Conservation (phyloP, 2,329 filamentous ascomycete species). For the Aureobasidium lini region DNA sequence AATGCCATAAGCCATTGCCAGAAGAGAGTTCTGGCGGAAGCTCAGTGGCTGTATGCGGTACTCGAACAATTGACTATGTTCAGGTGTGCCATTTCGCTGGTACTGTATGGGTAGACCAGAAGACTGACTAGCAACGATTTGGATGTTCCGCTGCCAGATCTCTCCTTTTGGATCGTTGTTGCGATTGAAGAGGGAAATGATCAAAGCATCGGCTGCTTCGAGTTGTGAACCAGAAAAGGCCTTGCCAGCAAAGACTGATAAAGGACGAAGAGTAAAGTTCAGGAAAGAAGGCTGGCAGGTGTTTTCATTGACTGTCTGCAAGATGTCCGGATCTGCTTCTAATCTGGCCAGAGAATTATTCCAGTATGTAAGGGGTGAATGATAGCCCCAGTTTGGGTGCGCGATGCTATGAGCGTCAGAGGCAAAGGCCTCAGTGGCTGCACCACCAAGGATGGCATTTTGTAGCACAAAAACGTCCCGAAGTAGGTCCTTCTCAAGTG, state of each 20-base stretch:
- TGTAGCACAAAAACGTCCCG: slow-evolving; percentile 62
- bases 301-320: slow-evolving; percentile 61
- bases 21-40: slow-evolving; percentile 53
- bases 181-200: slow-evolving; percentile 67
- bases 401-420: not conserved
- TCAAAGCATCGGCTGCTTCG: slow-evolving; percentile 66
- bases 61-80: slow-evolving; percentile 58
- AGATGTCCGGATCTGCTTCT: slow-evolving; percentile 52
- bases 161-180: slow-evolving; percentile 56
- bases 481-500: slow-evolving; percentile 58
- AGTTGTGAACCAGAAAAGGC: slow-evolving; percentile 60
- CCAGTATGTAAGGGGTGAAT: slow-evolving; percentile 80
- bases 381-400: slow-evolving; percentile 56
- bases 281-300: slow-evolving; percentile 57
- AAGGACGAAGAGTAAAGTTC: slow-evolving; percentile 67
- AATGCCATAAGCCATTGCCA: slow-evolving; percentile 58
- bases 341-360: slow-evolving; percentile 56
- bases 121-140: slow-evolving; percentile 4
- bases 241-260: slow-evolving; percentile 77
- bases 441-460: slow-evolving; percentile 55
- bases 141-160: slow-evolving; percentile 56
- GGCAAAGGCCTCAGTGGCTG: not conserved
- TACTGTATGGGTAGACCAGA: slow-evolving; percentile 11
- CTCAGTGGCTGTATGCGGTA: slow-evolving; percentile 73
- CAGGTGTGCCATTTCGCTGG: slow-evolving; percentile 7